phyloP scores from a whole-genome alignment of 768 basidiomycete genomes.

The Amanita subjunquillea region DNA sequence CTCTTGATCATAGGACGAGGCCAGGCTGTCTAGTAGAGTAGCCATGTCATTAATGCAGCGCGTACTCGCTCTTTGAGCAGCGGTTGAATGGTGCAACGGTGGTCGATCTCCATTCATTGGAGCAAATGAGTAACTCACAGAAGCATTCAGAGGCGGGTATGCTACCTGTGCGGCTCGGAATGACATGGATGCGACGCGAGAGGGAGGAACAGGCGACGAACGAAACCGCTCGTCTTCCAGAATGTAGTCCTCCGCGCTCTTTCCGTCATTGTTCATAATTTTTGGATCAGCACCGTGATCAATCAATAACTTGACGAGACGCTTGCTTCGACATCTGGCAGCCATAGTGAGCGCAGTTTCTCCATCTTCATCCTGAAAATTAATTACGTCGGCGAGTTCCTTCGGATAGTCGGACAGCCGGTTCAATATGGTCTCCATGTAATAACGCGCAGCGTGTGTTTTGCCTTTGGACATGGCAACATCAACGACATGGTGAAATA shows the following conservation, averaged over 20 bases:
- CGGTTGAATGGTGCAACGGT: constrained; percentile 75
- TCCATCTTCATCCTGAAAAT: constrained; percentile 98
- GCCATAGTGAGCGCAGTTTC: constrained; percentile 97
- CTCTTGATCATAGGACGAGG: constrained; percentile 86
- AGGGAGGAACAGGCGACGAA: constrained; percentile 75
- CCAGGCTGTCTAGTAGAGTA: constrained; percentile 78
- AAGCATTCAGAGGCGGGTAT: constrained; percentile 34
- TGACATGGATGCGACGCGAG: constrained; percentile 57
- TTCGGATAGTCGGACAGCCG: constrained; percentile 89
- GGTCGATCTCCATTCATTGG: constrained; percentile 51
- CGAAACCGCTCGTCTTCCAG: constrained; percentile 97
- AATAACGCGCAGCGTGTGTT: constrained; percentile 95
- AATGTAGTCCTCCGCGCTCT: constrained; percentile 97
- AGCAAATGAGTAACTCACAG: constrained; percentile 31
- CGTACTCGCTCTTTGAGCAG: constrained; percentile 80
- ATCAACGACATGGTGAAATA: constrained; percentile 97
- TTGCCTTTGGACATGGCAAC: constrained; percentile 97
- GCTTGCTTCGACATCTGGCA: constrained; percentile 89
- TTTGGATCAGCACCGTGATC: constrained; percentile 97
- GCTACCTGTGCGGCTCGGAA: constrained; percentile 63
- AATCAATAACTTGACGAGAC: constrained; percentile 88
- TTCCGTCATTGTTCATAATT: constrained; percentile 87
- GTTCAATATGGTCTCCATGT: constrained; percentile 91
- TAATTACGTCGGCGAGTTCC: constrained; percentile 95
- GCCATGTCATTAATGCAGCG: constrained; percentile 80